phyloP scores from a whole-genome alignment of 2,329 filamentous ascomycete species.

The Paraphaeosphaeria sporulosa region DNA sequence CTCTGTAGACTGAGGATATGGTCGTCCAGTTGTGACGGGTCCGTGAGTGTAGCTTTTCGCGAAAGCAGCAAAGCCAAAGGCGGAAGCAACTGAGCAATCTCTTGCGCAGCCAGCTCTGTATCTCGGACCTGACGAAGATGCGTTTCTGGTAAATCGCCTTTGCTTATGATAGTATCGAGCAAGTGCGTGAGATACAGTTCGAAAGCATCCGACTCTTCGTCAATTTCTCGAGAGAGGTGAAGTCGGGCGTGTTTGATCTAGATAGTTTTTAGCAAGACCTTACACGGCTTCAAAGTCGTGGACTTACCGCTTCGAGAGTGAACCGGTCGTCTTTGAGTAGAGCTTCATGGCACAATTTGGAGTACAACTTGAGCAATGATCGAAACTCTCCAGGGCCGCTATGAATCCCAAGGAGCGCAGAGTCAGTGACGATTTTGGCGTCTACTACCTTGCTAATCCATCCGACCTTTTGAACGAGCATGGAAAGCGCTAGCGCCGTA shows the following conservation, averaged over 20 bases:
- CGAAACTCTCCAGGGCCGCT: conserved; percentile 85
- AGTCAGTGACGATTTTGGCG: conserved; percentile 82
- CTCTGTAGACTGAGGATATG: conserved; percentile 73
- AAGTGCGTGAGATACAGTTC: conserved; percentile 84
- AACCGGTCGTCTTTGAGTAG: conserved; percentile 72
- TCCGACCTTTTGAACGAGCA: conserved; percentile 94
- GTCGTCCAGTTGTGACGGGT: conserved; percentile 62
- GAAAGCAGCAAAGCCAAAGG: conserved; percentile 88
- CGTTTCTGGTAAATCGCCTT: conserved; percentile 82
- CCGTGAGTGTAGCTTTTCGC: conserved; percentile 58
- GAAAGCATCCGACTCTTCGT: conserved; percentile 75
- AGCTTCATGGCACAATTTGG: conserved; percentile 76
- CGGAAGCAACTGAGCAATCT: conserved; percentile 86
- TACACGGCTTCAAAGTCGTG: neutral
- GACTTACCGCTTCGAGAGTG: conserved; percentile 74
- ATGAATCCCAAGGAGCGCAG: conserved; percentile 77
- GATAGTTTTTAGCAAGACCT: neutral
- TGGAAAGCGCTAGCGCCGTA: conserved; percentile 88
- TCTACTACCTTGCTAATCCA: conserved; percentile 84
- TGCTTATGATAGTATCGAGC: conserved; percentile 85
- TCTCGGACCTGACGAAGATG: conserved; percentile 77
- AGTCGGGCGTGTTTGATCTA: conserved; percentile 81
- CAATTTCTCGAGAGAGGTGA: conserved; percentile 75
- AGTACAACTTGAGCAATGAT: conserved; percentile 83
- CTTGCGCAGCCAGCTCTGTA: conserved; percentile 80